phyloP scores from a whole-genome alignment of 352 stramenopile genomes.

The Pythium aristosporum region DNA sequence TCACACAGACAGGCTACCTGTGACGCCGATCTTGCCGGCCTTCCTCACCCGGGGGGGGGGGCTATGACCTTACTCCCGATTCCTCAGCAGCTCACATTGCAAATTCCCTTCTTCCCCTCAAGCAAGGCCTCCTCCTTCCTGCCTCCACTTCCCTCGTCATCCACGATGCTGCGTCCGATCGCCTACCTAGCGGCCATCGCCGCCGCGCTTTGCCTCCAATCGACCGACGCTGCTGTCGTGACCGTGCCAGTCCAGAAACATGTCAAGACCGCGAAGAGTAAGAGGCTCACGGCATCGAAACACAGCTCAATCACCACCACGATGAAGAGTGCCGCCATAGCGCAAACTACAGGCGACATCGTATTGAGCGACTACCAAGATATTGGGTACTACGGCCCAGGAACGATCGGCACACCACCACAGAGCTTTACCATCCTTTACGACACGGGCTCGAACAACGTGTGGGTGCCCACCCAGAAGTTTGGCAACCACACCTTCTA shows the following conservation, averaged over 20 bases:
- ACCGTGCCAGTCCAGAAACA: constrained; percentile 51
- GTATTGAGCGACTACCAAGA: constrained; percentile 91
- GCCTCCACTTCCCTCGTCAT: too few relatives aligned
- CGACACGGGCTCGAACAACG: constrained; percentile 94
- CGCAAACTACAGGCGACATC: constrained; percentile 36
- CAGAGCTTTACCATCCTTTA: constrained; percentile 95
- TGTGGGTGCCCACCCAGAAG: constrained; percentile 91
- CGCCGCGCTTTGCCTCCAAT: neutral
- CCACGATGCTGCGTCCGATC: constrained; percentile 20
- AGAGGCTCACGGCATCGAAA: constrained; percentile 43
- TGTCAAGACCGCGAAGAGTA: neutral
- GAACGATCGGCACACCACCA: constrained; percentile 87
- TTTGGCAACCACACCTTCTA: neutral
- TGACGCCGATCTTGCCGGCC: too few relatives aligned
- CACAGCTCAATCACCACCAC: neutral
- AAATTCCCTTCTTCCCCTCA: neutral
- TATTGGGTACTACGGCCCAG: constrained; percentile 93
- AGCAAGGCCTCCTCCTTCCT: neutral
- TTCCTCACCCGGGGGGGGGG: too few relatives aligned
- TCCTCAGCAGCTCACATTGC: neutral
- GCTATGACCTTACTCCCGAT: neutral
- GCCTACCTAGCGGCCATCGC: constrained; percentile 28
- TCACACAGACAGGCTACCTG: too few relatives aligned
- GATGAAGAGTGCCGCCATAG: too few relatives aligned
- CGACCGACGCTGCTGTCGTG: constrained; percentile 32